phyloP scores from a whole-genome alignment of 139 green algal genomes.

The Diplosphaera chodatii region DNA sequence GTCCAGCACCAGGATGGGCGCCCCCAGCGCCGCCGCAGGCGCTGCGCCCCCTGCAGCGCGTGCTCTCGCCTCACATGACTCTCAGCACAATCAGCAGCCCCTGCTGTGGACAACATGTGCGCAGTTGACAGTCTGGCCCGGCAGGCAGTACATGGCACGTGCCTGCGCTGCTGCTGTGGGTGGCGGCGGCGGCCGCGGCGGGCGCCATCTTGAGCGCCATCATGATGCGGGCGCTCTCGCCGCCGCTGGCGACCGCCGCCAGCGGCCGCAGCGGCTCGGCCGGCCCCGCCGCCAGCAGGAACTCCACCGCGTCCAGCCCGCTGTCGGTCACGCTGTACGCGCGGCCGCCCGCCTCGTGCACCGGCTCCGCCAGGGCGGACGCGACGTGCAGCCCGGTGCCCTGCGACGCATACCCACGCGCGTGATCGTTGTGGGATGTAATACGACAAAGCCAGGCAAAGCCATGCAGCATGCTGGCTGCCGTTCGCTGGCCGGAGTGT shows the following conservation, averaged over 20 bases:
- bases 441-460: no score
- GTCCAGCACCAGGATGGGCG: slow-evolving; percentile 69
- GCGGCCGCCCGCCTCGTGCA: not conserved
- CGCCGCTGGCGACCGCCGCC: slow-evolving; percentile 61
- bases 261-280: slow-evolving; percentile 68
- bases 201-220: slow-evolving; percentile 77
- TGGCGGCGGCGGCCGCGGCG: slow-evolving; percentile 14
- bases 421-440: no score
- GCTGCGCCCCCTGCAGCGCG: not conserved
- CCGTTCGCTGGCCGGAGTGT: no score
- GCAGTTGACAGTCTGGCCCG: no score
- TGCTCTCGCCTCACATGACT: no score
- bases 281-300: slow-evolving; percentile 64
- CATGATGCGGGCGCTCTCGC: slow-evolving; percentile 73
- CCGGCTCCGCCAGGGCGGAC: not conserved
- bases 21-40: not conserved
- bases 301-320: slow-evolving; percentile 50
- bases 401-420: not conserved
- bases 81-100: not conserved
- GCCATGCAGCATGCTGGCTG: no score
- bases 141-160: no score
- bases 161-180: no score
- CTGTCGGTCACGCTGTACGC: slow-evolving; percentile 1
- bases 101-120: not conserved
- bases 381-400: slow-evolving; percentile 1